Evolutionary conservation across 768 basidiomycete genomes (phyloP), one percentile per base, ranked within the genome.

Genomic region (Mycena alexandri): DNA sequence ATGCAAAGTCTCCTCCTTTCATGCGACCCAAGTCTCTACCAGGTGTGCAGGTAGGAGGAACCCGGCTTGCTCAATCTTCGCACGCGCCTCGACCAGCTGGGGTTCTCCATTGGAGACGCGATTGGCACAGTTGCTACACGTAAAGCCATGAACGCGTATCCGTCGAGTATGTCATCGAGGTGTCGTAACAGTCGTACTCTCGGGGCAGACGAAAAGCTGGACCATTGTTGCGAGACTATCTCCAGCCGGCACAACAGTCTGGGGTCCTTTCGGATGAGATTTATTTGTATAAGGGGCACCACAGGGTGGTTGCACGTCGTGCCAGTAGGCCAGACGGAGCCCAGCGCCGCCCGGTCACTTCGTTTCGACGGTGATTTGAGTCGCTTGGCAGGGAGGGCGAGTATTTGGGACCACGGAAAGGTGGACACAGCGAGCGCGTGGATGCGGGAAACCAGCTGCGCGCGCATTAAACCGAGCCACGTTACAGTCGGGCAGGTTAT

Each of bases 321-420:
- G 52, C 70, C 68, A 44, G 22, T 42, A 0, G 70, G 70, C 70
- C 70, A 70, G n/a, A n/a, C n/a, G n/a, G n/a, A n/a, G n/a, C n/a
- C n/a, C n/a, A n/a, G n/a, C n/a, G n/a, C n/a, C n/a, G n/a, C n/a
- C n/a, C n/a, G n/a, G n/a, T n/a, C n/a, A n/a, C n/a, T n/a, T n/a
- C n/a, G n/a, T n/a, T n/a, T n/a, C n/a, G n/a, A n/a, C n/a, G n/a
- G n/a, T n/a, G n/a, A n/a, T n/a, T n/a, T n/a, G n/a, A n/a, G n/a
- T n/a, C n/a, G n/a, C n/a, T n/a, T n/a, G n/a, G n/a, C n/a, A n/a
- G n/a, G n/a, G n/a, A n/a, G n/a, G n/a, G n/a, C n/a, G n/a, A n/a
- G n/a, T n/a, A n/a, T n/a, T n/a, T n/a, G n/a, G n/a, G n/a, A n/a
- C n/a, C n/a, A n/a, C n/a, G n/a, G n/a, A n/a, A n/a, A n/a, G n/a